phyloP scores from a whole-genome alignment of 805 yeast genomes.

The Teunomyces gatunensis region DNA sequence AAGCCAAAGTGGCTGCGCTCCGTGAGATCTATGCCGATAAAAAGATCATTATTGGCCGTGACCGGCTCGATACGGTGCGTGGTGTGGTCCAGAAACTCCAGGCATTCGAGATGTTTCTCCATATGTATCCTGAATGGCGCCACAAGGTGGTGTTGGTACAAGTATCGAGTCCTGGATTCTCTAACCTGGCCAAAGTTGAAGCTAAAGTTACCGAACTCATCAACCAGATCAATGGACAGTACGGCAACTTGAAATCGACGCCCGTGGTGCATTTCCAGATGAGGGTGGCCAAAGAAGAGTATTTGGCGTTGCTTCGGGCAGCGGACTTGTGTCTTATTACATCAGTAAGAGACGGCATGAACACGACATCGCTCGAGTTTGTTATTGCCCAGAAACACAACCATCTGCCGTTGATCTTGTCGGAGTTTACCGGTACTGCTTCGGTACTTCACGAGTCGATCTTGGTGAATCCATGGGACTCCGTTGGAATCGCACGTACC shows the following conservation, averaged over 20 bases:
- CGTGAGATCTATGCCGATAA: slow-evolving; percentile 59
- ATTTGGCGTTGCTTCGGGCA: slow-evolving; percentile 78
- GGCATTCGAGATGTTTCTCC: slow-evolving; percentile 85
- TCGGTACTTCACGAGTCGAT: slow-evolving; percentile 69
- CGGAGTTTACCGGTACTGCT: slow-evolving; percentile 92
- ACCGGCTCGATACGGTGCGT: slow-evolving; percentile 84
- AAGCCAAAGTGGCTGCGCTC: slow-evolving; percentile 63
- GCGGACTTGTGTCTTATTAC: slow-evolving; percentile 91
- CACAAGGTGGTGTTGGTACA: slow-evolving; percentile 85
- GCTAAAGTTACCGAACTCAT: slow-evolving; percentile 81
- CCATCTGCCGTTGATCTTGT: slow-evolving; percentile 73
- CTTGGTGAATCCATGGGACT: slow-evolving; percentile 95
- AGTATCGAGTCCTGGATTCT: slow-evolving; percentile 78
- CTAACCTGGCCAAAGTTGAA: slow-evolving; percentile 64
- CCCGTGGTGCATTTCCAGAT: slow-evolving; percentile 94
- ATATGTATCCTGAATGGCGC: slow-evolving; percentile 90
- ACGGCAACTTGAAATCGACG: slow-evolving; percentile 75
- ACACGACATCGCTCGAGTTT: slow-evolving; percentile 90
- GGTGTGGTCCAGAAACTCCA: slow-evolving; percentile 92
- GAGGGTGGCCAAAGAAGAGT: slow-evolving; percentile 84
- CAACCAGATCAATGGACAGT: slow-evolving; percentile 76
- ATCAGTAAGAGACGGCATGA: slow-evolving; percentile 93
- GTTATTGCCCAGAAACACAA: slow-evolving; percentile 80
- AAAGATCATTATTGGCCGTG: slow-evolving; percentile 90
- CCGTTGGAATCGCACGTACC: slow-evolving; percentile 86